A percentile compares a stretch with the other conserved stretches of the same genome.
Evolutionary conservation across 768 basidiomycete genomes (phyloP).

Genomic region (Boletus coccyginus): DNA sequence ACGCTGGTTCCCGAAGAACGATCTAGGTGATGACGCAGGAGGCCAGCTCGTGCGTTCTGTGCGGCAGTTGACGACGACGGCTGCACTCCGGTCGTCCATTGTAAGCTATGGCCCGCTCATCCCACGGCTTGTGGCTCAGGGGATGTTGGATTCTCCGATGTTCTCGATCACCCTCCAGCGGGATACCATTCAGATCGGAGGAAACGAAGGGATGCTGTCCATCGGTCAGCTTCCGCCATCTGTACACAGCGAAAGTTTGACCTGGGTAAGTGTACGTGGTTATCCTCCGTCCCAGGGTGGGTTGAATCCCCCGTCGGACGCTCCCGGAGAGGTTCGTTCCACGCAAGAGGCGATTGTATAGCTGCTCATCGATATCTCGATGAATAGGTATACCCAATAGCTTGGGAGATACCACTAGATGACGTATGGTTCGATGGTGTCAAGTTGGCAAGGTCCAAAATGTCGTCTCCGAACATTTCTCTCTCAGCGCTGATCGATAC

Average conservation of each 20-base stretch:
- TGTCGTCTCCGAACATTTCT: conserved; percentile 45
- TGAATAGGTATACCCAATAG: conserved; percentile 52
- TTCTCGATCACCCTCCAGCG: conserved; percentile 66
- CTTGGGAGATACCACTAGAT: conserved; percentile 73
- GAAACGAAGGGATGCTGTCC: conserved; percentile 62
- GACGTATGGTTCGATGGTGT: conserved; percentile 69
- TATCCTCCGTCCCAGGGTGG: conserved; percentile 56
- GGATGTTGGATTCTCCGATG: conserved; percentile 41
- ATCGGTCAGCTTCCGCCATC: conserved; percentile 62
- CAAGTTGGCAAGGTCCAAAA: conserved; percentile 53
- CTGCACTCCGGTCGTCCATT: conserved; percentile 42
- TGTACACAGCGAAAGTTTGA: conserved; percentile 47
- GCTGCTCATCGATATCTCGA: background rate
- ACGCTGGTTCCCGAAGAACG: conserved; percentile 20
- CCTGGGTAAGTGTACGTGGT: conserved; percentile 61
- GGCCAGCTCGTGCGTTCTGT: conserved; percentile 2
- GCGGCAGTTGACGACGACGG: conserved; percentile 11
- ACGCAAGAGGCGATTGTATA: background rate
- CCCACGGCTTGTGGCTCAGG: conserved; percentile 41
- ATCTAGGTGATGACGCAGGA: background rate
- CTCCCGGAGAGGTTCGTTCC: conserved; percentile 55
- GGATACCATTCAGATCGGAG: conserved; percentile 63
- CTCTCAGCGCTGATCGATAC: conserved; percentile 73
- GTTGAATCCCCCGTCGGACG: conserved; percentile 50
- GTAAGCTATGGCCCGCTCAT: conserved; percentile 43